Percentiles rank a stretch among this genome's conserved stretches.
phyloP scores from a whole-genome alignment of 768 basidiomycete genomes.

The Strobilomyces dryophilus region DNA sequence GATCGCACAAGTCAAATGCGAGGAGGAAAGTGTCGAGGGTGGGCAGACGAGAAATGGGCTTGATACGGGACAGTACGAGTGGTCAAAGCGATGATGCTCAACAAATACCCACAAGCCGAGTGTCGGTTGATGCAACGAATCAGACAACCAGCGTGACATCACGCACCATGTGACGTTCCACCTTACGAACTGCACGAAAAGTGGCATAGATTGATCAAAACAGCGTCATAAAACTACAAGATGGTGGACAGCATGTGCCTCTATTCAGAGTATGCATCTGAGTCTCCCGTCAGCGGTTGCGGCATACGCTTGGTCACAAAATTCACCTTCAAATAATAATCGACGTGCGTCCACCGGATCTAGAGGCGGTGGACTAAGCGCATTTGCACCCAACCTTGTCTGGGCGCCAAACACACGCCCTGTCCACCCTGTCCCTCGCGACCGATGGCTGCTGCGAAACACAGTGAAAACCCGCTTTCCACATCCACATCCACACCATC shows the following conservation, averaged over 20 bases:
- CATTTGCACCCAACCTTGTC: slow-evolving; percentile 8
- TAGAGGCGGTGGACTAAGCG: slow-evolving; percentile 6
- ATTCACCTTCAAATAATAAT: slow-evolving; percentile 21
- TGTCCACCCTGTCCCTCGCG: not conserved
- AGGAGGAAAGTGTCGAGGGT: not conserved
- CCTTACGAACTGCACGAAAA: not conserved
- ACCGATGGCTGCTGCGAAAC: slow-evolving; percentile 2
- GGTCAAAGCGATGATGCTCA: slow-evolving; percentile 21
- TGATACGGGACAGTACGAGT: slow-evolving; percentile 10
- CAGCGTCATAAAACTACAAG: slow-evolving; percentile 25
- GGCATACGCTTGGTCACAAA: not conserved
- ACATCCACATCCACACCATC: slow-evolving; percentile 2
- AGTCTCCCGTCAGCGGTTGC: slow-evolving; percentile 1
- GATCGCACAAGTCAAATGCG: not conserved
- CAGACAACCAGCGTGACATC: slow-evolving; percentile 29
- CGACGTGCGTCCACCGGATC: slow-evolving; percentile 11
- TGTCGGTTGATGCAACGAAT: slow-evolving; percentile 3
- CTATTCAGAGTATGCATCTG: slow-evolving; percentile 15
- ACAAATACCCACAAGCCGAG: slow-evolving; percentile 25
- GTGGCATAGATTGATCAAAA: slow-evolving; percentile 26
- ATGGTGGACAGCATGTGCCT: slow-evolving; percentile 7
- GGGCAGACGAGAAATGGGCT: not conserved
- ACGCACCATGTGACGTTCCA: slow-evolving; percentile 24
- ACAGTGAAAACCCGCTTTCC: slow-evolving; percentile 4
- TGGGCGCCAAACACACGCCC: slow-evolving; percentile 5